Evolutionary conservation across 116 monocot species (phyloP), one percentile per base, ranked within the genome.

Genomic region (Papilionanthe hybrid): DNA sequence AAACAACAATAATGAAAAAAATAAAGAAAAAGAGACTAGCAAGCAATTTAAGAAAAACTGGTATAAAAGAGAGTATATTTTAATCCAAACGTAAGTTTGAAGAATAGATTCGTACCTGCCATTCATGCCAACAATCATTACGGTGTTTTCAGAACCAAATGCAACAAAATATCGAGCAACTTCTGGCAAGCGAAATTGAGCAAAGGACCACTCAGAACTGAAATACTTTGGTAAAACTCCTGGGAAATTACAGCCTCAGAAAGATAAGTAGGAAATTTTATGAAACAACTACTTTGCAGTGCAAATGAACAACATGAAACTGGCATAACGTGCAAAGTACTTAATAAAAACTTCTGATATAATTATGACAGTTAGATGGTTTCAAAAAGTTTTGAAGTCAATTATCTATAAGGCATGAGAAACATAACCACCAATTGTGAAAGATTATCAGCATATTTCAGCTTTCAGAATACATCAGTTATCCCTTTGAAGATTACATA

Each of bases 191-290:
- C 86, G 96, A 77, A 94, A 94, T 73, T 92, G 96, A 81, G 94
- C 90, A 85, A 94, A 96, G 43, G 96, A 96, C 96, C 96, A 94
- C 81, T 96, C 96, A 42, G 96, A 96, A 83, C 96, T 96, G 80
- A 96, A 96, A 82, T 96, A 96, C 78, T 88, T 96, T 7, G 94
- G 96, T 78, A 96, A 81, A 28, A 94, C 86, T 23, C 93, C 96
- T 96, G 84, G 12, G 81, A 75, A 81, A 55, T 72, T 41, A 55
- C 50, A 49, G 69, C 12, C 13, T 69, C 37, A 37, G 69, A 63
- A 63, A 63, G 37, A 30, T 37, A 37, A 32, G 15, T 13, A 69
- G 4, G 15, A 28, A 32, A 32, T 68, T 68, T 12, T 8, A 32
- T 29, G 68, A 30, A 68, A 68, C 50, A 11, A 49, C 10, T 12